Conservation (phyloP, 2,329 filamentous ascomycete genomes). For the Pseudomassariella vexata region DNA sequence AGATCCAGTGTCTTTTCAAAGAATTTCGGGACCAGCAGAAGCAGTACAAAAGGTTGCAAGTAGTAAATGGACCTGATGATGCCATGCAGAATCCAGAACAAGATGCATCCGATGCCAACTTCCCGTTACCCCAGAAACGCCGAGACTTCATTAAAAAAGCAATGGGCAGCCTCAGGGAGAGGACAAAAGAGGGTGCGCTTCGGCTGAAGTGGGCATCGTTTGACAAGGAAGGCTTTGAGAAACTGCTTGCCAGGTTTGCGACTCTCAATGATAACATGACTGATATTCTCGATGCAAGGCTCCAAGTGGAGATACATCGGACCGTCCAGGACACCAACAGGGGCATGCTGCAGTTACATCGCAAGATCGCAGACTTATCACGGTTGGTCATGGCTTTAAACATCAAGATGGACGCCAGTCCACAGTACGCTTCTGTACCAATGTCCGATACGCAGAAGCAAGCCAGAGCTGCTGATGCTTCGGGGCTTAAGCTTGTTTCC, state of each 20-base stretch:
- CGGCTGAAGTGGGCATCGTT: slow-evolving; percentile 39
- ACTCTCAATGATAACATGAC: slow-evolving; percentile 42
- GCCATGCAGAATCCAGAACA: slow-evolving; percentile 32
- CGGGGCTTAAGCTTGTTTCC: slow-evolving; percentile 33
- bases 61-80: slow-evolving; percentile 26
- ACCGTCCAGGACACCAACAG: slow-evolving; percentile 43
- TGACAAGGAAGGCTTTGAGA: slow-evolving; percentile 40
- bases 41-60: slow-evolving; percentile 29
- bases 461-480: slow-evolving; percentile 28
- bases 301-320: slow-evolving; percentile 40
- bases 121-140: slow-evolving; percentile 35
- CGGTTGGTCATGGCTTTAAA: slow-evolving; percentile 40
- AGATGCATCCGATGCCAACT: slow-evolving; percentile 37
- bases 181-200: slow-evolving; percentile 25
- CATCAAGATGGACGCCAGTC: slow-evolving; percentile 31
- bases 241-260: slow-evolving; percentile 35
- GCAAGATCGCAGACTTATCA: slow-evolving; percentile 38
- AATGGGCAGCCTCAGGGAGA: slow-evolving; percentile 31
- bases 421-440: slow-evolving; percentile 15
- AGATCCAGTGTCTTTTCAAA: slow-evolving; percentile 39
- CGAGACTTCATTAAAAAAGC: slow-evolving; percentile 37
- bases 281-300: slow-evolving; percentile 37
- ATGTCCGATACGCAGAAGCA: slow-evolving; percentile 25
- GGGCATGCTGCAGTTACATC: slow-evolving; percentile 39
- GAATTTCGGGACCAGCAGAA: slow-evolving; percentile 38